A percentile compares a stretch with the other conserved stretches of the same genome.
Conservation (phyloP, 2,329 filamentous ascomycete genomes). For the Parasarocladium wereldwijsianum region DNA sequence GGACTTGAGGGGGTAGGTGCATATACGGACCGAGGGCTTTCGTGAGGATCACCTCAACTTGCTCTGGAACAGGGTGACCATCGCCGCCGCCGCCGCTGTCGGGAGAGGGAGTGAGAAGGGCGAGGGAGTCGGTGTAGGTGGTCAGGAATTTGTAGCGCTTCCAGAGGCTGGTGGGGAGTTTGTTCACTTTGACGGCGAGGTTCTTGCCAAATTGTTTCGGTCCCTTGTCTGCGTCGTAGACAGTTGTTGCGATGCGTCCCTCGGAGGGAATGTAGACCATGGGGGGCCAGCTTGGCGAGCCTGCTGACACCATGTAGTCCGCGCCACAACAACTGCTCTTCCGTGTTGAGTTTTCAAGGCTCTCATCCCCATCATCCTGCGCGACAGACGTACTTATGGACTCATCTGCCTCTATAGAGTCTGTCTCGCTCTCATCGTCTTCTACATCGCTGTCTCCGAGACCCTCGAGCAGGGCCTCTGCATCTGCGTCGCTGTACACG, state of each 20-base stretch:
- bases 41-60: neutral
- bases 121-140: conserved; percentile 32
- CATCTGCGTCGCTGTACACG: neutral
- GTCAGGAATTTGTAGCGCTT: conserved; percentile 25
- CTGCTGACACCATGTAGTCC: neutral
- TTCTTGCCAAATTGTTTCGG: conserved; percentile 4
- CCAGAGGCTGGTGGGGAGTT: neutral
- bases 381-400: neutral
- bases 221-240: conserved; percentile 9
- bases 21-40: neutral
- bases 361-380: neutral
- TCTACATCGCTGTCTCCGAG: too few relatives aligned
- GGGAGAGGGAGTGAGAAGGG: conserved; percentile 24
- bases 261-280: conserved; percentile 22
- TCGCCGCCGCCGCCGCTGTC: neutral
- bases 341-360: neutral
- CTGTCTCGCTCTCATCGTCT: neutral
- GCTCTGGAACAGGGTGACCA: too few relatives aligned
- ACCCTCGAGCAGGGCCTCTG: neutral
- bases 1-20: neutral
- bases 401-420: neutral
- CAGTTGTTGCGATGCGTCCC: conserved; percentile 9
- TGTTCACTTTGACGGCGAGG: neutral
- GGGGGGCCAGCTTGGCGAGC: conserved; percentile 9
- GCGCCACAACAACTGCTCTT: neutral